Evolutionary conservation across 768 basidiomycete species (phyloP), one percentile per base, ranked within the genome.

Genomic region (Serendipita indica): DNA sequence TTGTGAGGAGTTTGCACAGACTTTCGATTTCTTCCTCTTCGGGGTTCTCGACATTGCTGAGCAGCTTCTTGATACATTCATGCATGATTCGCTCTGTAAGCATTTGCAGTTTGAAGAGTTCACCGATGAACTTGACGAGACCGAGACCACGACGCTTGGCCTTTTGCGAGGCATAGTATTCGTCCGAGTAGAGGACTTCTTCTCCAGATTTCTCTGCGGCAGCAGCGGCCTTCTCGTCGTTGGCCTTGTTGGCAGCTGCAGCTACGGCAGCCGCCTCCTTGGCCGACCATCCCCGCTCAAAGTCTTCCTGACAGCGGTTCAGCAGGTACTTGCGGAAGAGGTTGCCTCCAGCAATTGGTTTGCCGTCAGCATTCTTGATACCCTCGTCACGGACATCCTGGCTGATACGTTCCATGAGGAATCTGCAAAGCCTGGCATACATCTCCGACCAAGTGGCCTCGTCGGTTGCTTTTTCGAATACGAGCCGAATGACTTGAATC

Each of bases 41-140:
- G 0, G 92, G 96, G 66, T 89, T 88, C 64, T 90, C 84, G 60
- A 94, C 85, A 68, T 99, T 97, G 58, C 84, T 80, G 12, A 98
- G 76, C 12, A 97, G 79, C 73, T 94, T 92, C 79, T 91, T 90
- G 68, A 97, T 83, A 76, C 94, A 99, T 71, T 91, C 88, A 75
- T 92, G 88, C 89, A 98, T 99, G 73, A 98, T 94, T 64, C 90
- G 84, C 73, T 92, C 90, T 49, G 91, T 92, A 58, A 98, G 75
- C 91, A 97, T 96, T 72, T 89, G 87, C n/a, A 99, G 76, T 74
- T 97, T 97, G 84, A 91, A 99, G 58, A 98, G 75, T 73, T 99
- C 94, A 63, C 94, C 93, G 63, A 98, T 97, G 74, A 99, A 93
- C 71, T 88, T 89, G 74, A 97, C 91, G 64, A 99, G 79, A 75